Conservation (phyloP, 176 grass and related monocot genomes). For the Phoenix dactylifera region DNA sequence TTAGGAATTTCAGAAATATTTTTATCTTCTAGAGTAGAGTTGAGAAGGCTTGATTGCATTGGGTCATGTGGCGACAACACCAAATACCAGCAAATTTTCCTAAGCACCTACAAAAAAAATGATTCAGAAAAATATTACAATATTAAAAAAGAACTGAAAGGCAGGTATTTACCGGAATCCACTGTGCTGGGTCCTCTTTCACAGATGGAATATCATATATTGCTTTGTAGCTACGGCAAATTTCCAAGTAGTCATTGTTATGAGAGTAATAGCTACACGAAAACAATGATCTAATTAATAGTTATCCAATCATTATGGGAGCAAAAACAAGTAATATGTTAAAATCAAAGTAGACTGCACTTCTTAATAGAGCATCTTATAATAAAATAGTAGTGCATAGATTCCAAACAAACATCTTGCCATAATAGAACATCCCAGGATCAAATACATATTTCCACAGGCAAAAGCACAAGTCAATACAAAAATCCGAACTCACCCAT, state of each 20-base stretch:
- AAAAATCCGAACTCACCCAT: too few relatives aligned
- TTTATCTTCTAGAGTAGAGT: constrained; percentile 81
- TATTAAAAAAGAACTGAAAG: neutral
- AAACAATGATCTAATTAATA: neutral
- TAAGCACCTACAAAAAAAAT: constrained; percentile 54
- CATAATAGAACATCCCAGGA: too few relatives aligned
- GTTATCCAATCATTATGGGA: neutral
- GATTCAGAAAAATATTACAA: neutral
- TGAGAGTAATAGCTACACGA: constrained; percentile 62
- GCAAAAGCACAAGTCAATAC: too few relatives aligned
- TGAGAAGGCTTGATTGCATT: constrained; percentile 94
- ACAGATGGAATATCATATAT: constrained; percentile 90
- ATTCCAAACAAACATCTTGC: too few relatives aligned
- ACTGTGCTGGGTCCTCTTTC: constrained; percentile 68
- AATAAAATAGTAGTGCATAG: too few relatives aligned
- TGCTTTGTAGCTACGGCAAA: constrained; percentile 83
- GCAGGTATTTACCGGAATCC: constrained; percentile 63
- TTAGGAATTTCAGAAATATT: constrained; percentile 86
- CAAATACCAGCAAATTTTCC: constrained; percentile 95
- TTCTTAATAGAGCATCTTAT: too few relatives aligned
- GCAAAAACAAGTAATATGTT: neutral
- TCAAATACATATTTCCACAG: too few relatives aligned
- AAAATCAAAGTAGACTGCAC: too few relatives aligned
- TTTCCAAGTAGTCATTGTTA: constrained; percentile 93
- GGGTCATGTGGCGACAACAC: constrained; percentile 78